These are phyloP conservation scores for Russula ochroleuca DNA, from an alignment of 768 basidiomycete genomes.

Conservation along the genomic window DNA sequence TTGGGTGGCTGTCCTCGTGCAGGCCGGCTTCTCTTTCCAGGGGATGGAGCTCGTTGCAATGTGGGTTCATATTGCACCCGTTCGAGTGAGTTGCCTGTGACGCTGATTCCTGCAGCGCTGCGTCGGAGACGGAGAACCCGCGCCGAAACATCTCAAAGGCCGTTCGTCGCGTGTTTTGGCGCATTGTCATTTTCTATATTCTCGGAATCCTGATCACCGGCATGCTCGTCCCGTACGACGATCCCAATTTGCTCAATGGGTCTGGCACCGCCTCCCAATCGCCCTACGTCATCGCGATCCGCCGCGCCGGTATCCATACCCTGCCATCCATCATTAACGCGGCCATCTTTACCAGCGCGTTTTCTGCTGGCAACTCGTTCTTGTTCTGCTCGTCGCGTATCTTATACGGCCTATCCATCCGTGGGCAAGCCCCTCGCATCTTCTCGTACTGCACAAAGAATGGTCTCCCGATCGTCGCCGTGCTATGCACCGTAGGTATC, in stretches of 20 bases:
- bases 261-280: slow-evolving; percentile 68
- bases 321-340: slow-evolving; percentile 71
- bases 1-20: slow-evolving; percentile 42
- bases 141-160: slow-evolving; percentile 76
- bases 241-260: slow-evolving; percentile 46
- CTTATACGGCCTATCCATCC: slow-evolving; percentile 38
- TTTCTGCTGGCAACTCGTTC: slow-evolving; percentile 68
- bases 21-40: slow-evolving; percentile 71
- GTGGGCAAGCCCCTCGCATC: slow-evolving; percentile 40
- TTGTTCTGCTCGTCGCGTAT: slow-evolving; percentile 51
- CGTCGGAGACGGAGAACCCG: slow-evolving; percentile 74
- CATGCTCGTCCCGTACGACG: slow-evolving; percentile 72
- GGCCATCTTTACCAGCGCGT: slow-evolving; percentile 62
- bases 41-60: slow-evolving; percentile 73
- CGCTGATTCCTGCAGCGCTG: slow-evolving; percentile 43
- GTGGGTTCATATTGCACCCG: slow-evolving; percentile 35
- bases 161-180: slow-evolving; percentile 71
- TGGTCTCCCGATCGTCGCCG: slow-evolving; percentile 48
- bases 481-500: slow-evolving; percentile 32
- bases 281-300: slow-evolving; percentile 83
- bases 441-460: slow-evolving; percentile 45
- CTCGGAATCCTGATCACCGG: slow-evolving; percentile 70
- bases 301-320: slow-evolving; percentile 61
- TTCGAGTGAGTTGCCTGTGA: neutral
- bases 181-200: slow-evolving; percentile 76